Conservation (phyloP, 805 yeast genomes). For the Sugiyamaella chiloensis region DNA sequence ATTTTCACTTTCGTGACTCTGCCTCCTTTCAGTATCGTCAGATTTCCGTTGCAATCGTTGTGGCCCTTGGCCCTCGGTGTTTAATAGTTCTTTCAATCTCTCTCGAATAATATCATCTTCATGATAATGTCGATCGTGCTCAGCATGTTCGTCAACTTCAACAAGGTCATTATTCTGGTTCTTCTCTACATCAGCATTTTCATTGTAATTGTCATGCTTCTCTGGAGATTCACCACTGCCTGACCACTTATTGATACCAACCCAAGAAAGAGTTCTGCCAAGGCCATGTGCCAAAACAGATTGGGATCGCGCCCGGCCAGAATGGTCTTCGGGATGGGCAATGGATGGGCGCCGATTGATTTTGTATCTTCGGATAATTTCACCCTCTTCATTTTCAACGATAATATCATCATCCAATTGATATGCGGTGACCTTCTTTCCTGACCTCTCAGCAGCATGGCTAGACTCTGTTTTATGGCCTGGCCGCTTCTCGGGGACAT, state of each 20-base stretch:
- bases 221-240: conserved; percentile 16
- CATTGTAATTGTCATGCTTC: neutral
- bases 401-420: conserved; percentile 73
- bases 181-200: conserved; percentile 23
- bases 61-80: conserved; percentile 1
- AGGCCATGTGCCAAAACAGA: conserved; percentile 9
- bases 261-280: conserved; percentile 50
- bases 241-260: conserved; percentile 44
- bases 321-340: conserved; percentile 4
- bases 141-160: conserved; percentile 15
- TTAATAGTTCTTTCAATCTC: conserved; percentile 16
- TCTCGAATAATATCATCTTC: conserved; percentile 25
- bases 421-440: conserved; percentile 59
- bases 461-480: too few relatives aligned
- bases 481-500: neutral
- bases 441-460: neutral
- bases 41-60: conserved; percentile 7
- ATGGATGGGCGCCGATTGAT: conserved; percentile 53
- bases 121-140: neutral
- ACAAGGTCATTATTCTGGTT: conserved; percentile 29
- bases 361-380: conserved; percentile 75
- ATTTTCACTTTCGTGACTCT: neutral
- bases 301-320: neutral
- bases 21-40: neutral
- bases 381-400: conserved; percentile 91